Conservation (phyloP, 495 filamentous ascomycete species). For the Xeromyces bisporus region DNA sequence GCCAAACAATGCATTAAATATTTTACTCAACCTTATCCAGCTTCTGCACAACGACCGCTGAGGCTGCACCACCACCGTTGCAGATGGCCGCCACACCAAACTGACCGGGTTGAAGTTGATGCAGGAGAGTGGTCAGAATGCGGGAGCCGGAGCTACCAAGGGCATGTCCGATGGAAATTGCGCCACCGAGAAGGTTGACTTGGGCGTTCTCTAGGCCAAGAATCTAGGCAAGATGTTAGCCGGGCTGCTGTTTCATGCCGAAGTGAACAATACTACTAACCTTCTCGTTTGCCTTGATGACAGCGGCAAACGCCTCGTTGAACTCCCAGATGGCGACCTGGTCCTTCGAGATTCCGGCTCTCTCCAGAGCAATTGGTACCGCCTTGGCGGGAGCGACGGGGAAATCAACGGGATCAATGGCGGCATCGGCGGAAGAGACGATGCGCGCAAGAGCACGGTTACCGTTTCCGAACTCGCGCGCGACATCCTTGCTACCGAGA, state of each 20-base stretch:
- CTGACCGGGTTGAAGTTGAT: slow-evolving; percentile 78
- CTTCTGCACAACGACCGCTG: slow-evolving; percentile 81
- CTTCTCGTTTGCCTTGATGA: slow-evolving; percentile 90
- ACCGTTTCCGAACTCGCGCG: slow-evolving; percentile 51
- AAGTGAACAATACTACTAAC: too few species aligned
- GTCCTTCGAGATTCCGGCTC: slow-evolving; percentile 74
- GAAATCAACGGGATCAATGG: slow-evolving; percentile 88
- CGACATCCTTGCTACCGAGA: slow-evolving; percentile 57
- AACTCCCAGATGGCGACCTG: slow-evolving; percentile 94
- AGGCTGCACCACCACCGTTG: slow-evolving; percentile 87
- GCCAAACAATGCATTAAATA: neutral
- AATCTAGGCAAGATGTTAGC: slow-evolving; percentile 36
- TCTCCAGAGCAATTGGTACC: slow-evolving; percentile 73
- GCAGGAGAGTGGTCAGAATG: slow-evolving; percentile 78
- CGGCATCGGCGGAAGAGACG: slow-evolving; percentile 74
- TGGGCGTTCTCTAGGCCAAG: slow-evolving; percentile 57
- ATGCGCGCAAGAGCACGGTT: slow-evolving; percentile 72
- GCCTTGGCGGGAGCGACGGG: slow-evolving; percentile 84
- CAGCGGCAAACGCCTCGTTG: slow-evolving; percentile 94
- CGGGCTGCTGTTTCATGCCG: neutral
- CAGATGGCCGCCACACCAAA: slow-evolving; percentile 94
- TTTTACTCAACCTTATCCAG: slow-evolving; percentile 45
- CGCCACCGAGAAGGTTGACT: slow-evolving; percentile 80
- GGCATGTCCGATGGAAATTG: slow-evolving; percentile 87
- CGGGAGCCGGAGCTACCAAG: slow-evolving; percentile 86